Conservation (phyloP, 805 yeast genomes). For the Candida glaebosa region DNA sequence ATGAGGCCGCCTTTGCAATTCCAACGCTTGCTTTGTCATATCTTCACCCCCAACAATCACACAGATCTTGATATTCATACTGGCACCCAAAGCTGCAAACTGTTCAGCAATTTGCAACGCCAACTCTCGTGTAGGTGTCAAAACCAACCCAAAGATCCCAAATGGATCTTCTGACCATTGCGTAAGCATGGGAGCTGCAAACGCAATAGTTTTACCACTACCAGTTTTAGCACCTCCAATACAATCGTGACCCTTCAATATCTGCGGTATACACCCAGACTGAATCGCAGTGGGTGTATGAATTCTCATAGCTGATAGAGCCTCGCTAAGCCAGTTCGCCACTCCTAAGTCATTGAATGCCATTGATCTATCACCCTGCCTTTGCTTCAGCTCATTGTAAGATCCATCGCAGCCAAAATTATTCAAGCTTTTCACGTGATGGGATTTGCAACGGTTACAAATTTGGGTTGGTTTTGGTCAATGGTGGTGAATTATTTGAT, state of each 20-base stretch:
- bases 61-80: slow-evolving; percentile 77
- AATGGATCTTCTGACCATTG: slow-evolving; percentile 94
- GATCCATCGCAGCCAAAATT: neutral
- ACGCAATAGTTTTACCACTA: slow-evolving; percentile 95
- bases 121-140: slow-evolving; percentile 91
- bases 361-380: slow-evolving; percentile 15
- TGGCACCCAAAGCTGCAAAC: slow-evolving; percentile 86
- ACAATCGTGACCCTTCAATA: slow-evolving; percentile 80
- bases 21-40: slow-evolving; percentile 82
- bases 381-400: neutral
- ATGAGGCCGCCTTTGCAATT: slow-evolving; percentile 81
- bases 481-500: neutral
- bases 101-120: slow-evolving; percentile 98
- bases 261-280: slow-evolving; percentile 80
- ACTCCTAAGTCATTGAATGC: slow-evolving; percentile 66
- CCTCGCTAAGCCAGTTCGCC: slow-evolving; percentile 81
- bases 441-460: neutral
- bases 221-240: slow-evolving; percentile 99
- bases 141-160: slow-evolving; percentile 83
- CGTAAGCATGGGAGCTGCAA: slow-evolving; percentile 95
- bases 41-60: slow-evolving; percentile 95
- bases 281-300: slow-evolving; percentile 85
- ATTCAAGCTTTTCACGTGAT: slow-evolving; percentile 5
- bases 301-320: slow-evolving; percentile 79
- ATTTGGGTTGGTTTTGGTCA: neutral